Conservation (phyloP, 805 yeast genomes). For the Candida germanica region DNA sequence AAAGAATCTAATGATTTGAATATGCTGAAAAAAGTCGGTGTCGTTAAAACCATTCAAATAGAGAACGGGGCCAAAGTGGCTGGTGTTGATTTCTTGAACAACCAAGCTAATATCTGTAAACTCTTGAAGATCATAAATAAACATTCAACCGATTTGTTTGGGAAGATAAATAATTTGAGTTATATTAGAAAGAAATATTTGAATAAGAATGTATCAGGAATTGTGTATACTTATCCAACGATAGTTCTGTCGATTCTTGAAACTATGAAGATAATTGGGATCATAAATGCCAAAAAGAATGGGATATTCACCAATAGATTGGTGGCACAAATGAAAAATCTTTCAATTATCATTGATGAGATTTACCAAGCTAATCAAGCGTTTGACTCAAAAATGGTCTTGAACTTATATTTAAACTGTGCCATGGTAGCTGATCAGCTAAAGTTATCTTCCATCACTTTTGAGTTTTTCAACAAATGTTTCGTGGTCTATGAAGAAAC, state of each 20-base stretch:
- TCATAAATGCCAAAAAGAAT: conserved; percentile 27
- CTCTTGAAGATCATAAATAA: conserved; percentile 60
- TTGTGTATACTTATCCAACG: conserved; percentile 72
- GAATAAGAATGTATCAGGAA: conserved; percentile 51
- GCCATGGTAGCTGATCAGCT: conserved; percentile 82
- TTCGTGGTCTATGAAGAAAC: conserved; percentile 77
- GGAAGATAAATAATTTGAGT: conserved; percentile 30
- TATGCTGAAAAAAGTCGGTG: conserved; percentile 40
- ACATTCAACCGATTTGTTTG: conserved; percentile 33
- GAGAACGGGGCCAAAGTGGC: conserved; percentile 26
- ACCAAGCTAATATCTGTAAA: conserved; percentile 66
- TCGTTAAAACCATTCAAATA: conserved; percentile 29
- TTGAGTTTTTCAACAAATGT: conserved; percentile 87
- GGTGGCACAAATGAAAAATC: conserved; percentile 65
- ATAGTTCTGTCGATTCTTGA: conserved; percentile 60
- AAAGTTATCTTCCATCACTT: conserved; percentile 65
- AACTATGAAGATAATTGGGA: conserved; percentile 49
- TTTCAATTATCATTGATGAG: conserved; percentile 68
- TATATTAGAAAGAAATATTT: conserved; percentile 44
- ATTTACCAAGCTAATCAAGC: conserved; percentile 44
- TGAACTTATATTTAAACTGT: conserved; percentile 57
- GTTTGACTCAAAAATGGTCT: conserved; percentile 28
- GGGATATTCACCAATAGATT: conserved; percentile 24
- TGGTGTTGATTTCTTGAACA: conserved; percentile 38
- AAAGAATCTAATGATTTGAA: conserved; percentile 28